These are phyloP conservation scores for Wickerhamomyces canadensis DNA, from an alignment of 805 yeast genomes.

Conservation along the genomic window DNA sequence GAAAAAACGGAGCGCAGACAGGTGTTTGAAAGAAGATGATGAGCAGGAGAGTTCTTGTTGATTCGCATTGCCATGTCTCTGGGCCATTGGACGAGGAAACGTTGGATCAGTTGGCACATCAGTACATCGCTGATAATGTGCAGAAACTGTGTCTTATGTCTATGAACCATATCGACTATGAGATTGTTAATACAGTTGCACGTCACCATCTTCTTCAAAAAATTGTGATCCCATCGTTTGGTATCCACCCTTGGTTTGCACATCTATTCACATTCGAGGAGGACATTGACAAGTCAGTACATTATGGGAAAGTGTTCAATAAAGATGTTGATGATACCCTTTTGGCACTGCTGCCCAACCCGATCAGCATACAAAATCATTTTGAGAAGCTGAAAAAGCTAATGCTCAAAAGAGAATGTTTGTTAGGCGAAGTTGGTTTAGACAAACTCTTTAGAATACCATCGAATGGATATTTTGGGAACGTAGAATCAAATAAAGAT, in stretches of 20 bases:
- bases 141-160: constrained; percentile 37
- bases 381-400: constrained; percentile 19
- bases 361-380: constrained; percentile 37
- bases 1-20: too few relatives aligned
- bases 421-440: constrained; percentile 89
- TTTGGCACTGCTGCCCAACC: constrained; percentile 52
- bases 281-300: constrained; percentile 35
- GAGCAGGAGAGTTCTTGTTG: constrained; percentile 23
- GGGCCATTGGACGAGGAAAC: too few relatives aligned
- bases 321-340: constrained; percentile 32
- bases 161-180: constrained; percentile 36
- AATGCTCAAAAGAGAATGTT: constrained; percentile 8
- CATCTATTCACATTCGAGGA: constrained; percentile 46
- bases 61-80: constrained; percentile 34
- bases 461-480: constrained; percentile 45
- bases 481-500: constrained; percentile 10
- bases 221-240: constrained; percentile 51
- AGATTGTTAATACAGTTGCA: constrained; percentile 23
- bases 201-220: too few relatives aligned
- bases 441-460: constrained; percentile 76
- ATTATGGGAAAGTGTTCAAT: constrained; percentile 50
- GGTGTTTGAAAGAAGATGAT: too few relatives aligned
- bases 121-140: constrained; percentile 5
- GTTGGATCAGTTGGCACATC: constrained; percentile 1
- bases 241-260: constrained; percentile 91